Evolutionary conservation across 371 early-diverging fungal genomes (phyloP), one percentile per base, ranked within the genome.

Genomic region (Ordospora colligata): DNA sequence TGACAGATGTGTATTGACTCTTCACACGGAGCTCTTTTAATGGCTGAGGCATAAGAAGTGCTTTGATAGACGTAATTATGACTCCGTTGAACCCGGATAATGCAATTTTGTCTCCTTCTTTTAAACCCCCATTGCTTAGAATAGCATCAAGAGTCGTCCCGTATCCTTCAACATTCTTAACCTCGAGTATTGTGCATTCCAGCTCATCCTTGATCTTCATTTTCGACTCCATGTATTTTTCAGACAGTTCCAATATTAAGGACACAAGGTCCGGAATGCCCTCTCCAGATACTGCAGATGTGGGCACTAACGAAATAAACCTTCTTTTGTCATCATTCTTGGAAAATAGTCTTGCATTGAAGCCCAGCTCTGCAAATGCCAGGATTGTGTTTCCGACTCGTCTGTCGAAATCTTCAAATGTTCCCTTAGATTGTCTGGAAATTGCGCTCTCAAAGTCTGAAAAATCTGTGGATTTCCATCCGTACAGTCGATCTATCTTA

Each of bases 61-160:
- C 93, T 71, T 95, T 88, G 43, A 98, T 89, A 63, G 88, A 90
- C 9, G 98, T 97, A 8, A 90, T 89, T 75, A 99, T 95, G 1
- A 97, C 92, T 0, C 97, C 99, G 69, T 95, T 90, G 51, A 95
- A 85, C 81, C 96, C 96, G 82, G 96, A 95, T 27, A 98, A 83
- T 4, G 91, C 93, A 69, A 99, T 95, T 67, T 90, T 89, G 84
- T 99, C 98, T 52, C 97, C 96, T 87, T 96, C 96, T 76, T 89
- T 88, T 76, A 99, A 83, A 66, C 90, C 88, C 81, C 99, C 99
- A 85, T 97, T 97, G 27, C 92, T 91, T 73, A 99, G 87, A 52
- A 99, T 90, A 49, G 95, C 98, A 87, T 99, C 99, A 73, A 98
- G 91, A 0, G 97, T 95, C 0, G 93, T 93, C 76, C 98, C 99